These are phyloP conservation scores for Carex pumila DNA, from an alignment of 176 grass and related monocot genomes.

Conservation along the genomic window DNA sequence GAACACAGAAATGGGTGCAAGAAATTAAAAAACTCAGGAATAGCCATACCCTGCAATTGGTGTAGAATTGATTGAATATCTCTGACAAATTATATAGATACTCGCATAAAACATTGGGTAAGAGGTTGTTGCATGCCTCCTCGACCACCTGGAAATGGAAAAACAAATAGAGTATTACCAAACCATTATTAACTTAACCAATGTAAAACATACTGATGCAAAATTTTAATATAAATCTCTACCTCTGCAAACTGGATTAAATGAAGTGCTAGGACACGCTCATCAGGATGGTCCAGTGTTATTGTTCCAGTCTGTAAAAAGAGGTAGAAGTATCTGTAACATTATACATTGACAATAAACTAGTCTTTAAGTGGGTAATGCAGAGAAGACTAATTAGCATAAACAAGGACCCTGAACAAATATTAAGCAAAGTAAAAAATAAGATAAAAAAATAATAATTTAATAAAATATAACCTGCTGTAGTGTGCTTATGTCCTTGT, in stretches of 20 bases:
- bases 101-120: slow-evolving; percentile 89
- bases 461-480: slow-evolving; percentile 37
- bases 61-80: slow-evolving; percentile 88
- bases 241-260: slow-evolving; percentile 90
- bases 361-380: not conserved
- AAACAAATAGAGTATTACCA: slow-evolving; percentile 1
- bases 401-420: slow-evolving; percentile 7
- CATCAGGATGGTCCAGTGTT: slow-evolving; percentile 60
- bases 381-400: not conserved
- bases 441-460: slow-evolving; percentile 3
- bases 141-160: slow-evolving; percentile 69
- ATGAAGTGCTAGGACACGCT: slow-evolving; percentile 72
- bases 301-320: slow-evolving; percentile 50
- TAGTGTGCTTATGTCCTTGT: slow-evolving; percentile 64
- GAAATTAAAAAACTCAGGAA: not conserved
- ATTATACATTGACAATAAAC: not conserved
- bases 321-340: not conserved
- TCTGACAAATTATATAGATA: slow-evolving; percentile 96
- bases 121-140: slow-evolving; percentile 73
- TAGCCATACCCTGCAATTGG: slow-evolving; percentile 71
- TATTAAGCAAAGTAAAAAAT: not conserved
- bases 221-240: not conserved
- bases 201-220: not conserved
- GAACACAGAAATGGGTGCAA: not conserved
- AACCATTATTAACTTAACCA: not conserved